These are phyloP conservation scores for Cylindrotheca fusiformis DNA, from an alignment of 108 stramenopile species.

Conservation along the genomic window DNA sequence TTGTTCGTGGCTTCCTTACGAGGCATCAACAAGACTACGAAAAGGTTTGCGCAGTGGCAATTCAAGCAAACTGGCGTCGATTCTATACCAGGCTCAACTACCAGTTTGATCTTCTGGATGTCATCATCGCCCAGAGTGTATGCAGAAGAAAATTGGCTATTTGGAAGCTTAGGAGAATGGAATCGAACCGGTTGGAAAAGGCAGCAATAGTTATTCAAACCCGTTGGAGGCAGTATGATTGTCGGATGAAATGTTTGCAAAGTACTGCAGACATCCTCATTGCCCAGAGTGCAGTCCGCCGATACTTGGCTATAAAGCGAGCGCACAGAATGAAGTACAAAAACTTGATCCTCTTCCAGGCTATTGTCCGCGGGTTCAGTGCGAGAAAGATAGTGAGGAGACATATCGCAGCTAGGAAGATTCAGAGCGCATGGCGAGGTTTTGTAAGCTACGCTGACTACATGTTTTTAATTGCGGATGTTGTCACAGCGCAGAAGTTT, in stretches of 20 bases:
- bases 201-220: conserved; percentile 15
- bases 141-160: conserved; percentile 33
- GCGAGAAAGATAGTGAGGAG: neutral
- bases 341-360: conserved; percentile 10
- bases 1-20: conserved; percentile 41
- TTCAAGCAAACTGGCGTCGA: conserved; percentile 54
- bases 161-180: neutral
- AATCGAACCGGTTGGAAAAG: neutral
- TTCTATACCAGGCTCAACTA: conserved; percentile 47
- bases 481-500: conserved; percentile 59
- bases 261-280: conserved; percentile 70
- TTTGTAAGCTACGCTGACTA: conserved; percentile 40
- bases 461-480: conserved; percentile 52
- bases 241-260: conserved; percentile 71
- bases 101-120: conserved; percentile 52
- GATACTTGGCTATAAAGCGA: conserved; percentile 36
- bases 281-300: conserved; percentile 61
- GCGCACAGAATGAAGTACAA: conserved; percentile 7
- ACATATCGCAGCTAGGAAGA: conserved; percentile 33
- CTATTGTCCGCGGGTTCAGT: conserved; percentile 1
- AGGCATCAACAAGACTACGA: conserved; percentile 22
- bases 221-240: conserved; percentile 51
- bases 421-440: conserved; percentile 51
- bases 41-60: conserved; percentile 30
- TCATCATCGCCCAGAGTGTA: conserved; percentile 60